Evolutionary conservation across 257 asterid species (phyloP), one percentile per base, ranked within the genome.

Genomic region (Solanum acaule): DNA sequence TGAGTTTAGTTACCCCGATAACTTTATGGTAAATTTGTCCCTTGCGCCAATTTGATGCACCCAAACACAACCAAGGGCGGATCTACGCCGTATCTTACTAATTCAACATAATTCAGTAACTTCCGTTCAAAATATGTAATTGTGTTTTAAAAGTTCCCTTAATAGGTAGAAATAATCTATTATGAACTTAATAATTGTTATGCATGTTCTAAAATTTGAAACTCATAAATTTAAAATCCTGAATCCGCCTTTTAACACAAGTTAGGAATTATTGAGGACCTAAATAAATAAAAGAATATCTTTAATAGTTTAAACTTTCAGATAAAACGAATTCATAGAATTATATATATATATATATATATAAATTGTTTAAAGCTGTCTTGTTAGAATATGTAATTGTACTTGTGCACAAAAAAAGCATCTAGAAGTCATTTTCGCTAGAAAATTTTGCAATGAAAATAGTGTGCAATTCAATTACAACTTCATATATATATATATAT

Each of bases 401-500:
- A 9, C 34, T 40, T 40, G 13, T 86, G 88, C 65, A 68, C 44
- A 68, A 86, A 40, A 22, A 67, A 22, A 85, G 16, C 63, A 73
- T 73, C 63, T 78, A 76, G 7, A 37, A 38, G 34, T 12, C 84
- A 77, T 38, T 38, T 46, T 6, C 85, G 38, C 6, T 8, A 78
- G 37, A 78, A 25, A 25, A 42, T 42, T 42, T 78, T 8, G 5
- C 37, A 78, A 40, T 42, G 84, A 42, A 78, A 78, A 42, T 14
- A n/a, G 63, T n/a, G 84, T 78, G 63, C 37, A 8, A 23, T 42
- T 78, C 84, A 78, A n/a, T 40, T 76, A 76, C 84, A 40, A 78
- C 37, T 78, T 18, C 34, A 78, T 71, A 70, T 29, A 33, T 33
- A 68, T 44, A 12, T 44, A 49, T 49, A 52, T 49, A 52, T 37